phyloP scores from a whole-genome alignment of 805 yeast species.

The Metschnikowia santaceciliae region DNA sequence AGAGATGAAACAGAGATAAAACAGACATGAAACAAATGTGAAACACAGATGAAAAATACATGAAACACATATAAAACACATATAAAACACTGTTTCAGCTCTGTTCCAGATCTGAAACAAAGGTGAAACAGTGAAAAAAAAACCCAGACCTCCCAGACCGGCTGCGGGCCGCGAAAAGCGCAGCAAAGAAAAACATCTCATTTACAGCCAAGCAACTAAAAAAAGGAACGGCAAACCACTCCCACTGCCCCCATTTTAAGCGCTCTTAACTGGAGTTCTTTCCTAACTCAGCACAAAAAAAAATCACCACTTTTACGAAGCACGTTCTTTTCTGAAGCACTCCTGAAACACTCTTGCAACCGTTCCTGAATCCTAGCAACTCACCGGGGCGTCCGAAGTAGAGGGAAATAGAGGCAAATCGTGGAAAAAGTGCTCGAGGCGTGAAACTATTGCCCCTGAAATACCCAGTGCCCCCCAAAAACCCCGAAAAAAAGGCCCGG shows the following conservation, averaged over 20 bases:
- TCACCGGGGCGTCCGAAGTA: too few relatives aligned
- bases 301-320: too few relatives aligned
- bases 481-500: too few relatives aligned
- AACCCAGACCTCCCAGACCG: neutral
- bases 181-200: constrained; percentile 2
- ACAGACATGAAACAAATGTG: neutral
- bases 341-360: neutral
- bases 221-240: neutral
- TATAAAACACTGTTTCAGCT: neutral
- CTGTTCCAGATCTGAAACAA: neutral
- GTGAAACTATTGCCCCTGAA: too few relatives aligned
- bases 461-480: too few relatives aligned
- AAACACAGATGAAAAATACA: neutral
- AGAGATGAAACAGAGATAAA: neutral
- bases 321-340: neutral
- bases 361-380: too few relatives aligned
- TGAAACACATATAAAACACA: neutral
- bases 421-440: too few relatives aligned
- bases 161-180: constrained; percentile 1
- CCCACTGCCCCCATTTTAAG: too few relatives aligned
- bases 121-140: neutral
- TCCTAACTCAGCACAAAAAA: too few relatives aligned
- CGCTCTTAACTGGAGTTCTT: too few relatives aligned
- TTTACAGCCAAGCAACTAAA: constrained; percentile 5
- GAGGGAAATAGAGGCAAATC: too few relatives aligned